Evolutionary conservation across 257 asterid species (phyloP).

Genomic region (Salvia splendens): DNA sequence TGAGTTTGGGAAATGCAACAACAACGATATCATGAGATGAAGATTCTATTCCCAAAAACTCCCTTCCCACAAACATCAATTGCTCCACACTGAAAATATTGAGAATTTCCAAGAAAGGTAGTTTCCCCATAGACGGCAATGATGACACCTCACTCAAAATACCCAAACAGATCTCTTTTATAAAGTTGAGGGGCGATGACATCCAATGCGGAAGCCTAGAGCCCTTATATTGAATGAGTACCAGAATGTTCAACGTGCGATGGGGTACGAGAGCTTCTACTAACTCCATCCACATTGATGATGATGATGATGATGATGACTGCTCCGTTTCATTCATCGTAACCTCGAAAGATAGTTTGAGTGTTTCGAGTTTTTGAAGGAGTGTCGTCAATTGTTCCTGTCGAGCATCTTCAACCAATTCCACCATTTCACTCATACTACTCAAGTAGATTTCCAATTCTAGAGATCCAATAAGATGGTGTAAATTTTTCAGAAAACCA

Average conservation of each 20-base stretch:
- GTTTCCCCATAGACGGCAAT: conserved; percentile 15
- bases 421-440: background rate
- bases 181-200: background rate
- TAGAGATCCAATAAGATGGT: conserved; percentile 1
- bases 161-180: background rate
- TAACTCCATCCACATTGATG: background rate
- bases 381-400: conserved; percentile 29
- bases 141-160: background rate
- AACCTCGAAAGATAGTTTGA: too few relatives aligned
- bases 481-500: conserved; percentile 21
- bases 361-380: background rate
- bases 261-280: conserved; percentile 30
- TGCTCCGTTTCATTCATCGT: background rate
- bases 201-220: background rate
- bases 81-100: background rate
- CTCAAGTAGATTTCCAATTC: background rate
- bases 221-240: background rate
- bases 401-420: conserved; percentile 16
- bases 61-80: background rate
- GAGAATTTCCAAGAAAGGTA: background rate
- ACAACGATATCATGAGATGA: background rate
- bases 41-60: conserved; percentile 28
- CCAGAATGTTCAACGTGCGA: background rate
- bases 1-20: conserved; percentile 33
- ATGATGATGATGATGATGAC: background rate